These are phyloP conservation scores for Trichoderma sp. DNA, from an alignment of 2,329 filamentous ascomycete species.

Conservation along the genomic window DNA sequence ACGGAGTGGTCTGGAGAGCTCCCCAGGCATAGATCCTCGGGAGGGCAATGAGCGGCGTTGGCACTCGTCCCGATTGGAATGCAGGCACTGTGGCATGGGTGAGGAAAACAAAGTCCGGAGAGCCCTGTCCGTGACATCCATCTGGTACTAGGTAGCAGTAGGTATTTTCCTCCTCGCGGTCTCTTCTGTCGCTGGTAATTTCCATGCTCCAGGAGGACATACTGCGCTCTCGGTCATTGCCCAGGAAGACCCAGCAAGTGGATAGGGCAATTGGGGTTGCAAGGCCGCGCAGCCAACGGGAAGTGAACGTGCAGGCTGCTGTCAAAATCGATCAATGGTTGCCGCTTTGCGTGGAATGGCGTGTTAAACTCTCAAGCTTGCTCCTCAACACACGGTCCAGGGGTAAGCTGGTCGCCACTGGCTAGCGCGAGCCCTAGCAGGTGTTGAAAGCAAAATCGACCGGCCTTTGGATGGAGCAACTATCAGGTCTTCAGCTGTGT, in stretches of 20 bases:
- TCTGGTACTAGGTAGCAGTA: not conserved
- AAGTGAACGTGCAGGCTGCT: slow-evolving; percentile 25
- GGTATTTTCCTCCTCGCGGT: not conserved
- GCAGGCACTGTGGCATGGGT: not conserved
- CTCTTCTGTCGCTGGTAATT: not conserved
- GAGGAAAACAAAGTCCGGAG: slow-evolving; percentile 5
- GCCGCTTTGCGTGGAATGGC: slow-evolving; percentile 14
- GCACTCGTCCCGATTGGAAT: slow-evolving; percentile 15
- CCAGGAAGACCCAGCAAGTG: slow-evolving; percentile 12
- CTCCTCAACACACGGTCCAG: slow-evolving; percentile 14
- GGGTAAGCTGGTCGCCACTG: slow-evolving; percentile 26
- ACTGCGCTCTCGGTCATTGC: slow-evolving; percentile 22
- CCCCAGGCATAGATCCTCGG: not conserved
- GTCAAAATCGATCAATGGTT: slow-evolving; percentile 21
- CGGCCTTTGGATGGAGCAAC: slow-evolving; percentile 15
- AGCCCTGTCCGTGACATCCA: slow-evolving; percentile 16
- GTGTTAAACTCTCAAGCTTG: slow-evolving; percentile 25
- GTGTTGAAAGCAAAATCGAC: slow-evolving; percentile 16
- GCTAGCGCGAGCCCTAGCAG: slow-evolving; percentile 17
- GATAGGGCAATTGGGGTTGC: slow-evolving; percentile 11
- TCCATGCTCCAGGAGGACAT: not conserved
- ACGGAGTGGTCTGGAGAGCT: slow-evolving; percentile 12
- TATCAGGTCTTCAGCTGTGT: slow-evolving; percentile 24
- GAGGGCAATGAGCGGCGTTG: slow-evolving; percentile 3
- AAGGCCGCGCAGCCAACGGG: slow-evolving; percentile 24